A percentile compares a stretch with the other conserved stretches of the same genome.
Conservation (phyloP, 2,329 filamentous ascomycete species). For the Dactylellina drechsleri region DNA sequence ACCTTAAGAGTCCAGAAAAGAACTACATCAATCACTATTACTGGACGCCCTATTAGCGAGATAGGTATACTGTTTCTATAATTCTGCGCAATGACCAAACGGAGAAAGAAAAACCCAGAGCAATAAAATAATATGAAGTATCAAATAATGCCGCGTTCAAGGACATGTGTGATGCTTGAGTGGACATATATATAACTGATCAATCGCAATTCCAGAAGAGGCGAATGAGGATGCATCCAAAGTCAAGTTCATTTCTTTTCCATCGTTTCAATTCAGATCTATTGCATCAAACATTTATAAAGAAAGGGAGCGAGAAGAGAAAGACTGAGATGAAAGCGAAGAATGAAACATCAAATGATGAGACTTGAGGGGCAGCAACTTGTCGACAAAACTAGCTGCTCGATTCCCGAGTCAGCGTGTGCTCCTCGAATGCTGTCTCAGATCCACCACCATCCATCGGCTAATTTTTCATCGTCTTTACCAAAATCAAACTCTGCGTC, state of each 20-base stretch:
- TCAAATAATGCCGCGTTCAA: too few species aligned
- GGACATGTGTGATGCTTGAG: not conserved
- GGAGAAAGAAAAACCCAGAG: not conserved
- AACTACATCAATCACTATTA: too few species aligned
- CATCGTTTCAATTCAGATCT: conserved; percentile 38
- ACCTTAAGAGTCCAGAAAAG: too few species aligned
- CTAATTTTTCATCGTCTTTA: conserved; percentile 33
- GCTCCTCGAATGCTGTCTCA: conserved; percentile 54
- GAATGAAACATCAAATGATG: conserved; percentile 34
- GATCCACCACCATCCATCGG: conserved; percentile 51
- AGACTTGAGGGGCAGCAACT: conserved; percentile 44
- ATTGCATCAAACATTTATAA: conserved; percentile 40
- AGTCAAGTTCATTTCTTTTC: not conserved
- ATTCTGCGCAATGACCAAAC: not conserved
- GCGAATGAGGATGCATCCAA: not conserved
- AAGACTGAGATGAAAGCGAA: conserved; percentile 22
- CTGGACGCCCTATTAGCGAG: not conserved
- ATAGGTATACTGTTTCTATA: not conserved
- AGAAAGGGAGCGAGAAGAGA: conserved; percentile 24
- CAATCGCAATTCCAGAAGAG: not conserved
- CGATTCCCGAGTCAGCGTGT: conserved; percentile 54
- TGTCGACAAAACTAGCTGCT: conserved; percentile 54
- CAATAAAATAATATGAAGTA: too few species aligned
- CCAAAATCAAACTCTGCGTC: conserved; percentile 23
- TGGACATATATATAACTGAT: not conserved